These are phyloP conservation scores for Cordia subcordata DNA, from an alignment of 257 asterid species.

Conservation along the genomic window DNA sequence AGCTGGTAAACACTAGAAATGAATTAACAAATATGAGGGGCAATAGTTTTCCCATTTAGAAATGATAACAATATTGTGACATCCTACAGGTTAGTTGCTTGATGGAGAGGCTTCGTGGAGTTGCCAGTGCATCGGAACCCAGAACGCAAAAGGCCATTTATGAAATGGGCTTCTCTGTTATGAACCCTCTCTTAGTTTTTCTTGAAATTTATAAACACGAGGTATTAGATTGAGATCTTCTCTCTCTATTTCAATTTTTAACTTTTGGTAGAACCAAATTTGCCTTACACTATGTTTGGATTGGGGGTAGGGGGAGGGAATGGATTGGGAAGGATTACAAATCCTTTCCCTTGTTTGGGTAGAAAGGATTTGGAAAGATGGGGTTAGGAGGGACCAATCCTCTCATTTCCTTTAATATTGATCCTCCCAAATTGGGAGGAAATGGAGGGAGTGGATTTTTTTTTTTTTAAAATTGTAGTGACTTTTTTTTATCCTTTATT, in stretches of 20 bases:
- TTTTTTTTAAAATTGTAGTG: too few species aligned
- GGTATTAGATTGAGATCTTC: conserved; percentile 38
- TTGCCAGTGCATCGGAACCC: conserved; percentile 92
- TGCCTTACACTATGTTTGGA: too few species aligned
- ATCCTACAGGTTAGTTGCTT: conserved; percentile 72
- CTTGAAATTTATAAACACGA: conserved; percentile 83
- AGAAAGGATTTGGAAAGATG: too few species aligned
- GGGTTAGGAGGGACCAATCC: too few species aligned
- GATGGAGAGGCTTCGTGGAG: conserved; percentile 97
- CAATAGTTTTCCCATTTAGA: conserved; percentile 3
- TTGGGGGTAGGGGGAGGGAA: too few species aligned
- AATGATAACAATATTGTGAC: conserved; percentile 17
- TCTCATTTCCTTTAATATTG: too few species aligned
- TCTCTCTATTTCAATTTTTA: conserved; percentile 8
- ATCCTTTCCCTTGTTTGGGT: too few species aligned
- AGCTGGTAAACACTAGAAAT: conserved; percentile 12
- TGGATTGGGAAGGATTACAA: too few species aligned
- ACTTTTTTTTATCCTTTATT: too few species aligned
- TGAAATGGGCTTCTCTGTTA: conserved; percentile 72
- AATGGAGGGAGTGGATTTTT: too few species aligned
- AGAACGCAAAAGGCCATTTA: conserved; percentile 79
- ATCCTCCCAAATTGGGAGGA: too few species aligned
- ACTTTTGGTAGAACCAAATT: too few species aligned
- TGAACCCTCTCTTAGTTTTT: conserved; percentile 67
- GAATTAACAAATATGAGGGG: neutral